phyloP scores from a whole-genome alignment of 345 rosid species.

The Eucalyptus marginata region DNA sequence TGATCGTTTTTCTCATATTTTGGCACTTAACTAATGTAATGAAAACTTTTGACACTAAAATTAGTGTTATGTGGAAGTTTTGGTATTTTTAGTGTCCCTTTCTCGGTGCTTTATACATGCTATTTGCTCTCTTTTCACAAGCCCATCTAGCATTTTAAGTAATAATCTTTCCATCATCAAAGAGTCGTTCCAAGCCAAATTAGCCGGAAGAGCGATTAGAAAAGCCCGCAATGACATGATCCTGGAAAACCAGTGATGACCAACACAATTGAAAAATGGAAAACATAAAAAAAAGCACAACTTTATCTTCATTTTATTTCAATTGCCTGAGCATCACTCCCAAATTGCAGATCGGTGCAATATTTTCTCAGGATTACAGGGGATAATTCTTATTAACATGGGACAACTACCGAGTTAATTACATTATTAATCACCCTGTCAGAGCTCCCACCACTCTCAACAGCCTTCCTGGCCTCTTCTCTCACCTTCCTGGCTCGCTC shows the following conservation, averaged over 20 bases:
- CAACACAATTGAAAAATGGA: background rate
- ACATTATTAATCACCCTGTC: background rate
- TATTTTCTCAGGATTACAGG: background rate
- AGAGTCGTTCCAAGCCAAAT: background rate
- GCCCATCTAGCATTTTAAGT: background rate
- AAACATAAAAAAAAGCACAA: background rate
- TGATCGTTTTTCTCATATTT: too few species aligned
- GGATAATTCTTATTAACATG: background rate
- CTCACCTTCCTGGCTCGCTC: background rate
- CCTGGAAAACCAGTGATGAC: background rate
- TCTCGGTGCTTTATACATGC: background rate
- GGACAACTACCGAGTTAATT: background rate
- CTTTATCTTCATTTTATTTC: background rate
- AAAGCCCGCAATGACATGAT: background rate
- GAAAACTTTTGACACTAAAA: too few species aligned
- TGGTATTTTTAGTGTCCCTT: too few species aligned
- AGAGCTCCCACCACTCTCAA: conserved; percentile 9
- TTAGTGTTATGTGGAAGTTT: accelerated
- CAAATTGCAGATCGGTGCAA: background rate
- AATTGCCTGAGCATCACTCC: background rate
- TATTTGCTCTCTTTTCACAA: background rate
- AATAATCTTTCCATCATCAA: background rate
- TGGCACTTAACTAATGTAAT: too few species aligned
- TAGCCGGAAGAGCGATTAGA: background rate
- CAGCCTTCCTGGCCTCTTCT: conserved; percentile 8